Percentiles rank a stretch among this genome's conserved stretches.
phyloP scores from a whole-genome alignment of 805 yeast genomes.

The Grigorovia yakushimaensis region DNA sequence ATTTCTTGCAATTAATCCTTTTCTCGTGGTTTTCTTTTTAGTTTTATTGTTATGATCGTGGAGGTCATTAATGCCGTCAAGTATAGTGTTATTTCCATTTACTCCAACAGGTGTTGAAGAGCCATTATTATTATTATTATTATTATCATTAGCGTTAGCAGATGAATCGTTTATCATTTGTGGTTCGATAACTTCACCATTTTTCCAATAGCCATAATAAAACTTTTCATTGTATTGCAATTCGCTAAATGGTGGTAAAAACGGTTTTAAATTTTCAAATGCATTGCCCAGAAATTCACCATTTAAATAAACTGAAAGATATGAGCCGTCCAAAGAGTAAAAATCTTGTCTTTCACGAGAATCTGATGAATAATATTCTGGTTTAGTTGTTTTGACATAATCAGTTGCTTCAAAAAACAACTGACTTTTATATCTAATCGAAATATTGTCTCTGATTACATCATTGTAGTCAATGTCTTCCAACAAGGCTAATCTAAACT shows the following conservation, averaged over 20 bases:
- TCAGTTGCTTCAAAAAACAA: conserved; percentile 81
- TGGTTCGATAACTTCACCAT: conserved; percentile 11
- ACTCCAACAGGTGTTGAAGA: too few relatives aligned
- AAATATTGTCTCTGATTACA: conserved; percentile 72
- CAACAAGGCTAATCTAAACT: conserved; percentile 24
- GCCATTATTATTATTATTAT: too few relatives aligned
- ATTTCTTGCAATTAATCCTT: conserved; percentile 20
- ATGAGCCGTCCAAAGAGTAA: conserved; percentile 37
- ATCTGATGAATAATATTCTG: conserved; percentile 26
- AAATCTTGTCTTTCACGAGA: conserved; percentile 32
- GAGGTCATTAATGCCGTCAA: too few relatives aligned
- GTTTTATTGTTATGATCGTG: neutral
- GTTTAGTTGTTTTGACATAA: conserved; percentile 28
- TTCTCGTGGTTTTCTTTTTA: conserved; percentile 26
- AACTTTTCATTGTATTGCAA: conserved; percentile 34
- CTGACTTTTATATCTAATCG: conserved; percentile 69
- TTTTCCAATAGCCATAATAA: conserved; percentile 24
- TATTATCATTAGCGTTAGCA: neutral
- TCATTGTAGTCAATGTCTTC: conserved; percentile 30
- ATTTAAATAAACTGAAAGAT: conserved; percentile 62
- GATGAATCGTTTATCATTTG: conserved; percentile 6
- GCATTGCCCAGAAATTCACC: conserved; percentile 60
- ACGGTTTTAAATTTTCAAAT: conserved; percentile 59
- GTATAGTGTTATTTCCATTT: too few relatives aligned
- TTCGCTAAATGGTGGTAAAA: conserved; percentile 69